phyloP scores from a whole-genome alignment of 2,329 filamentous ascomycete genomes.

The Fusarium sp. region DNA sequence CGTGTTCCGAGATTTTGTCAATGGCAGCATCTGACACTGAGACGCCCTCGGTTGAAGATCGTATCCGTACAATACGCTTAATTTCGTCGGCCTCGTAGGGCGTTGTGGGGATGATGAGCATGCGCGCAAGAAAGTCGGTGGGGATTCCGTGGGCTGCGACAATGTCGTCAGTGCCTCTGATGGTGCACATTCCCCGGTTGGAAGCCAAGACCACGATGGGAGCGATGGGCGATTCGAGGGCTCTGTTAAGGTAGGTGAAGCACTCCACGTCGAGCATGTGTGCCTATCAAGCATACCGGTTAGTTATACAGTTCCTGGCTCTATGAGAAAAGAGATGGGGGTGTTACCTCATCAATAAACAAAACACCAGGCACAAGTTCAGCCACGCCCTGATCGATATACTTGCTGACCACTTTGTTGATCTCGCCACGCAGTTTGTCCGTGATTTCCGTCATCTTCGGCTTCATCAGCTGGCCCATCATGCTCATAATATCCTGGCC shows the following conservation, averaged over 20 bases:
- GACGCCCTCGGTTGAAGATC: conserved; percentile 84
- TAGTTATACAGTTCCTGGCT: conserved; percentile 39
- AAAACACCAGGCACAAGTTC: conserved; percentile 98
- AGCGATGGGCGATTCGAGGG: conserved; percentile 93
- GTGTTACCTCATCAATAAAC: conserved; percentile 93
- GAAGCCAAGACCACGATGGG: conserved; percentile 98
- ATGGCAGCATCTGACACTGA: conserved; percentile 84
- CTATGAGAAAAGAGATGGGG: conserved; percentile 16
- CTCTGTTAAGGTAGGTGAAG: conserved; percentile 98
- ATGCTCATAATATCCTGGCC: conserved; percentile 99
- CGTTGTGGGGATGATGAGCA: conserved; percentile 95
- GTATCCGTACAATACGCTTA: conserved; percentile 88
- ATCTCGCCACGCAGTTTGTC: conserved; percentile 96
- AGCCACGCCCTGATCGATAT: conserved; percentile 97
- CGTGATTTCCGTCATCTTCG: conserved; percentile 99
- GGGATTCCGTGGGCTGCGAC: conserved; percentile 93
- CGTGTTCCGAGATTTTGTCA: conserved; percentile 87
- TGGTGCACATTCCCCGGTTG: conserved; percentile 93
- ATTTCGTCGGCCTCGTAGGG: conserved; percentile 91
- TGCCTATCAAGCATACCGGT: conserved; percentile 68
- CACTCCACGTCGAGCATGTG: conserved; percentile 99
- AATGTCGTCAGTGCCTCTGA: conserved; percentile 86
- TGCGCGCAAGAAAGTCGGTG: conserved; percentile 89
- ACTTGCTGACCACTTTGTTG: conserved; percentile 99
- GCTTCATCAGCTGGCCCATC: conserved; percentile 99